Percentiles rank a stretch among this genome's conserved stretches.
These are phyloP conservation scores for Trichoderma semiorbis DNA, from an alignment of 2,329 filamentous ascomycete species.

Conservation along the genomic window DNA sequence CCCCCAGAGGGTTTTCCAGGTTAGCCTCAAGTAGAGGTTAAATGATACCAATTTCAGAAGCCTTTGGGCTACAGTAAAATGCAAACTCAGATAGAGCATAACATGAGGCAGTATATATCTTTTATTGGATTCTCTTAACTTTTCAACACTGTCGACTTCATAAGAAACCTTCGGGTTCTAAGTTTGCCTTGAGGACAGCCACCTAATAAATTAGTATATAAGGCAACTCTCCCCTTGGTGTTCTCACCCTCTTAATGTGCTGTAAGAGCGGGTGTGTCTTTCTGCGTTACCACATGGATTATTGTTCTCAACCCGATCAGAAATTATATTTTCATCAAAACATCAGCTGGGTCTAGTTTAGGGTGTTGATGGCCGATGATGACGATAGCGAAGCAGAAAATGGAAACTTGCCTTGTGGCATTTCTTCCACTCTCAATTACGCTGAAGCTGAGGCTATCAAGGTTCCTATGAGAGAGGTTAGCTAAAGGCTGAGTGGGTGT, in stretches of 20 bases:
- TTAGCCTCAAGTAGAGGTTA: background rate
- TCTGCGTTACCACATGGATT: background rate
- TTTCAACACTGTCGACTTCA: background rate
- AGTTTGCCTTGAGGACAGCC: background rate
- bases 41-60: background rate
- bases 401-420: background rate
- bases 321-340: background rate
- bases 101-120: background rate
- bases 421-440: background rate
- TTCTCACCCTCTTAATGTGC: background rate
- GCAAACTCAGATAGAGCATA: background rate
- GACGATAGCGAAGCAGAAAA: background rate
- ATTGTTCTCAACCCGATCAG: background rate
- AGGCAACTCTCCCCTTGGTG: background rate
- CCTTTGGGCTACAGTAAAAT: background rate
- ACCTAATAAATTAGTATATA: background rate
- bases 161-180: background rate
- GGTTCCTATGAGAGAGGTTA: background rate
- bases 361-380: background rate
- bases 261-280: background rate
- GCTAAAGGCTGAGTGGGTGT: background rate
- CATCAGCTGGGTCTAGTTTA: background rate
- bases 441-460: background rate
- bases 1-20: background rate
- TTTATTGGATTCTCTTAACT: background rate